phyloP scores from a whole-genome alignment of 371 early-diverging fungal genomes.

The Mucor plumbeus region DNA sequence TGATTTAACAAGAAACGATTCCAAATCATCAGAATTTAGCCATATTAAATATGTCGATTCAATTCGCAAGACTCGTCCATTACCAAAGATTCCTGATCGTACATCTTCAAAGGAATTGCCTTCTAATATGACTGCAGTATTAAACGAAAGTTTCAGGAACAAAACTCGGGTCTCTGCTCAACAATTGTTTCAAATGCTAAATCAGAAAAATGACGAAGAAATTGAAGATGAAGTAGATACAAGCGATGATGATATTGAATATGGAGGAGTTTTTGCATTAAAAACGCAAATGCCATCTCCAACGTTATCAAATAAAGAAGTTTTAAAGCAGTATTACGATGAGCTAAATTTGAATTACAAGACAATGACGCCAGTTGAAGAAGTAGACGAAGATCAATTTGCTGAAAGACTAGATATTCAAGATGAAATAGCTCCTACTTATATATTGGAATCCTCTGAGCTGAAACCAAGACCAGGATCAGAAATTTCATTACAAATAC shows the following conservation, averaged over 20 bases:
- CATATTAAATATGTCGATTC: constrained; percentile 19
- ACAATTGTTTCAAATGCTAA: constrained; percentile 27
- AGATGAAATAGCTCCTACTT: not conserved
- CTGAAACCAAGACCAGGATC: not conserved
- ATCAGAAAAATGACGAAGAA: not conserved
- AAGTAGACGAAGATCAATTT: constrained; percentile 23
- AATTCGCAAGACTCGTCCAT: constrained; percentile 22
- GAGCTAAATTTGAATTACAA: not conserved
- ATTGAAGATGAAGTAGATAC: constrained; percentile 1
- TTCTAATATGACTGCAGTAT: not conserved
- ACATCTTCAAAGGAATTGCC: constrained; percentile 13
- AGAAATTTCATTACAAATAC: constrained; percentile 9
- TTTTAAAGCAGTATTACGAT: not conserved
- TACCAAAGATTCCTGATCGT: constrained; percentile 29
- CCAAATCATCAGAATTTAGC: not conserved
- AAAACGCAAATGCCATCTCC: constrained; percentile 27
- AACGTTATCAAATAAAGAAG: constrained; percentile 1
- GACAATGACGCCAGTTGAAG: constrained; percentile 28
- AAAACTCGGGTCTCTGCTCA: constrained; percentile 22
- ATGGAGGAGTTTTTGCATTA: constrained; percentile 24
- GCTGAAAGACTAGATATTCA: not conserved
- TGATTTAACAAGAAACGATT: not conserved
- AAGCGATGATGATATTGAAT: constrained; percentile 13
- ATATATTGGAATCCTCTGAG: not conserved
- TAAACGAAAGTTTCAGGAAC: not conserved